These are phyloP conservation scores for Coemansia pectinata DNA, from an alignment of 192 early-diverging fungal genomes.

Conservation along the genomic window DNA sequence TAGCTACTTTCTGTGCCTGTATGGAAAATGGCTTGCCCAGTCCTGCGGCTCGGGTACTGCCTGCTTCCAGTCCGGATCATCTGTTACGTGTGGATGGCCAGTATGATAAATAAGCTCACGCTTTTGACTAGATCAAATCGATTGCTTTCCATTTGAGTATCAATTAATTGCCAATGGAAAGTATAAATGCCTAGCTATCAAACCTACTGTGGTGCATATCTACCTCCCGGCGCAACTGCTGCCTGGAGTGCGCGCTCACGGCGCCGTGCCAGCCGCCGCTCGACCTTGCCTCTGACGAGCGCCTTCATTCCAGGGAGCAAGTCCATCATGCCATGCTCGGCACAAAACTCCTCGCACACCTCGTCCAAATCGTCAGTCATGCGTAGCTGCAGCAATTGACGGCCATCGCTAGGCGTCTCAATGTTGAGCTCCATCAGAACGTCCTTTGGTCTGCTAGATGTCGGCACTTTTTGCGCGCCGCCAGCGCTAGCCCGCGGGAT, in stretches of 20 bases:
- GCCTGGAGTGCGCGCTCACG: constrained; percentile 45
- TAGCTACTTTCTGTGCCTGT: constrained; percentile 14
- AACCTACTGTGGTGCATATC: neutral
- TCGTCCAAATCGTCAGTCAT: constrained; percentile 35
- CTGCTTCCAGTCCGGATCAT: constrained; percentile 18
- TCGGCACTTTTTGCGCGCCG: neutral
- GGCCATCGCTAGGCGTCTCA: constrained; percentile 42
- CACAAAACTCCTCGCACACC: constrained; percentile 42
- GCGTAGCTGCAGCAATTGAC: constrained; percentile 42
- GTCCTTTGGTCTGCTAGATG: constrained; percentile 31
- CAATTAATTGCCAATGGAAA: neutral
- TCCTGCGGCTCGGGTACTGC: constrained; percentile 20
- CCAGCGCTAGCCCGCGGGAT: constrained; percentile 31
- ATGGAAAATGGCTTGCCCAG: constrained; percentile 12
- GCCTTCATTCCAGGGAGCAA: constrained; percentile 48
- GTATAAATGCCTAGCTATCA: neutral
- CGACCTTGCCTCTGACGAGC: constrained; percentile 49
- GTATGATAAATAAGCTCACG: neutral
- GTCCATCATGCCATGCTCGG: constrained; percentile 36
- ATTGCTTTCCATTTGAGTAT: neutral
- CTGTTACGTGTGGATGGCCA: constrained; percentile 19
- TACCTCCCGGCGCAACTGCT: constrained; percentile 18
- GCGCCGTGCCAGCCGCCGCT: constrained; percentile 45
- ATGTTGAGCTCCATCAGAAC: constrained; percentile 54
- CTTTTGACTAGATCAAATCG: neutral